A percentile compares a stretch with the other conserved stretches of the same genome.
Evolutionary conservation across 1,284 basidiomycete species (phyloP).

Genomic region (Singerocomus rubriflavus): DNA sequence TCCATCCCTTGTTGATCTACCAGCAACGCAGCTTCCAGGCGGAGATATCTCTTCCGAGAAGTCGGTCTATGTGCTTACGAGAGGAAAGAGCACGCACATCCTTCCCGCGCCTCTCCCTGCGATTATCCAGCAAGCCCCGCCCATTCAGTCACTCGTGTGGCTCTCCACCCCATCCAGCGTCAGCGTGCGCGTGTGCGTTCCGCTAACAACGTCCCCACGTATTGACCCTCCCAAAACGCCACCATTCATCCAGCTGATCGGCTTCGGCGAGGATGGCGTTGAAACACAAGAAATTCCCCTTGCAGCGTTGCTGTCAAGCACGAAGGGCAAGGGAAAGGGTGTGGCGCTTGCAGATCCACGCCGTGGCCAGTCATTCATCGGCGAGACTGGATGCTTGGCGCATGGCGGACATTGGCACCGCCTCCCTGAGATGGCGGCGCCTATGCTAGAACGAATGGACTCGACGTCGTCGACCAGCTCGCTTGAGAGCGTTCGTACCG

Average conservation of each 20-base stretch:
- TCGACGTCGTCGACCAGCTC: constrained; percentile 44
- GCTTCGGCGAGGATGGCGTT: constrained; percentile 63
- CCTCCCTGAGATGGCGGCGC: constrained; percentile 37
- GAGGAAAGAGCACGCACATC: constrained; percentile 66
- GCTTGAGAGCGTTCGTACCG: constrained; percentile 49
- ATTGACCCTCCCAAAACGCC: neutral
- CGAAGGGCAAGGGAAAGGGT: constrained; percentile 35
- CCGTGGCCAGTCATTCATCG: constrained; percentile 58
- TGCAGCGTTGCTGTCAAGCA: constrained; percentile 24
- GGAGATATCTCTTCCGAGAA: constrained; percentile 25
- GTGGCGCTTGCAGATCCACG: constrained; percentile 49
- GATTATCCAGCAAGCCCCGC: constrained; percentile 42
- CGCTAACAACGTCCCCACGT: constrained; percentile 14
- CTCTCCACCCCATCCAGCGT: constrained; percentile 54
- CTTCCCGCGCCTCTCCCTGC: constrained; percentile 64
- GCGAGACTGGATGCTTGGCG: constrained; percentile 61
- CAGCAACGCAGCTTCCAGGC: constrained; percentile 27
- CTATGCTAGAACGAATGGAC: constrained; percentile 36
- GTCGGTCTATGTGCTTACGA: constrained; percentile 61
- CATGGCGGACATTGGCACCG: constrained; percentile 71
- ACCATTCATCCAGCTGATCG: constrained; percentile 62
- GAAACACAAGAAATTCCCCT: constrained; percentile 66
- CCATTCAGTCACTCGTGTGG: constrained; percentile 60
- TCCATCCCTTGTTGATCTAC: constrained; percentile 51
- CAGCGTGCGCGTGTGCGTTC: constrained; percentile 46